Conservation (phyloP, 441 rosid species). For the Aleurites moluccanus region DNA sequence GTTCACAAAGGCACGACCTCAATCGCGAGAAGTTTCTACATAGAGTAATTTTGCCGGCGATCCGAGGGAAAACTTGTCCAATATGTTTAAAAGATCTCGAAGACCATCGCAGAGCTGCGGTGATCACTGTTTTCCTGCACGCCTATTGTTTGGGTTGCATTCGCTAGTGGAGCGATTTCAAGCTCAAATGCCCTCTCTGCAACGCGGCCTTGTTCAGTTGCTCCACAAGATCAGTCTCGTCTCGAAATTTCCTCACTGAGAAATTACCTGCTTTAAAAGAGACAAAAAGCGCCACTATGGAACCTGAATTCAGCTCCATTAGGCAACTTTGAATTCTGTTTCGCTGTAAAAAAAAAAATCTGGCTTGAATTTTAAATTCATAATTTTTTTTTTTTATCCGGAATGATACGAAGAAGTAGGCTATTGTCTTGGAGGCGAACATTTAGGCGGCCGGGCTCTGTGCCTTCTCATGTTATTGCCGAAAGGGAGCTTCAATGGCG, state of each 20-base stretch:
- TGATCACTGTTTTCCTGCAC: slow-evolving; percentile 51
- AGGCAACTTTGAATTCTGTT: slow-evolving; percentile 20
- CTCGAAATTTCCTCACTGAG: slow-evolving; percentile 38
- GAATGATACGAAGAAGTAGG: slow-evolving; percentile 32
- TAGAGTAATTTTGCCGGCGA: slow-evolving; percentile 38
- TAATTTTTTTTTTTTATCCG: not conserved
- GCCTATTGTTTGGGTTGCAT: slow-evolving; percentile 61
- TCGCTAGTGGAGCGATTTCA: slow-evolving; percentile 57
- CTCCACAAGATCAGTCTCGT: slow-evolving; percentile 40
- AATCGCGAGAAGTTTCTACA: slow-evolving; percentile 32
- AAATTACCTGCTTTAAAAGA: slow-evolving; percentile 33
- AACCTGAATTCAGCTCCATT: slow-evolving; percentile 4
- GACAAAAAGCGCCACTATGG: slow-evolving; percentile 19
- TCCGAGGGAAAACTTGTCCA: slow-evolving; percentile 51
- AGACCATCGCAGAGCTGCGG: slow-evolving; percentile 42
- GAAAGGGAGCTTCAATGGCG: slow-evolving; percentile 66
- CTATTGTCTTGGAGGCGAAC: slow-evolving; percentile 55
- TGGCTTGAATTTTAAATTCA: not conserved
- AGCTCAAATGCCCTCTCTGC: slow-evolving; percentile 75
- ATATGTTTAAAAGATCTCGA: slow-evolving; percentile 49
- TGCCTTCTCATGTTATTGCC: slow-evolving; percentile 35
- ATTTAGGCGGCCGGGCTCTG: slow-evolving; percentile 53
- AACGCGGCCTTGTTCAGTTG: slow-evolving; percentile 54
- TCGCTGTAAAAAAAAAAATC: no score
- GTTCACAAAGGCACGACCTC: slow-evolving; percentile 9